These are phyloP conservation scores for Endogone sp. DNA, from an alignment of 192 early-diverging fungal species.

Conservation along the genomic window DNA sequence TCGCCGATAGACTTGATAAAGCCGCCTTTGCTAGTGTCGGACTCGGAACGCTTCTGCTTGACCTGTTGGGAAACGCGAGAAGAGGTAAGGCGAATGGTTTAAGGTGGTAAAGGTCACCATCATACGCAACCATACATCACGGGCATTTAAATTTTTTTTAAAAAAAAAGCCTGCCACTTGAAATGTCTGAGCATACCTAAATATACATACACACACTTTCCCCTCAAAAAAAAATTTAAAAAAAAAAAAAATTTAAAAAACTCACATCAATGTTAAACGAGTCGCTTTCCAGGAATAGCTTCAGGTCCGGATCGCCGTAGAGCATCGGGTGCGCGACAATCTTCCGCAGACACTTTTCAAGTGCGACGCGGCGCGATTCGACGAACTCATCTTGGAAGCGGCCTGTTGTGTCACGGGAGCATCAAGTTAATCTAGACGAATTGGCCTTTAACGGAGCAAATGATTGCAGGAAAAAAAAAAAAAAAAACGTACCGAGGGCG, in stretches of 20 bases:
- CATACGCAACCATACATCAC: not conserved
- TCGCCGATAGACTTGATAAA: slow-evolving; percentile 72
- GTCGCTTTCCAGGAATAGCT: slow-evolving; percentile 85
- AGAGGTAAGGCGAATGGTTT: not conserved
- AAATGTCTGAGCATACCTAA: too few relatives aligned
- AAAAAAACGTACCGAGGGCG: slow-evolving; percentile 56
- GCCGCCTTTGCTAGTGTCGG: slow-evolving; percentile 29
- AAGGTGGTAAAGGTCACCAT: too few relatives aligned
- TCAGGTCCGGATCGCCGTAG: slow-evolving; percentile 77
- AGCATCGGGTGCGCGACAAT: slow-evolving; percentile 79
- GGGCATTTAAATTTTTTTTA: not conserved
- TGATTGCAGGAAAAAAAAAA: too few relatives aligned
- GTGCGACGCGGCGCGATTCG: slow-evolving; percentile 74
- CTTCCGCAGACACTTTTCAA: slow-evolving; percentile 82
- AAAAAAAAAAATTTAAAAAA: not conserved
- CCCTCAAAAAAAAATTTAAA: too few relatives aligned
- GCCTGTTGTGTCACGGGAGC: slow-evolving; percentile 41
- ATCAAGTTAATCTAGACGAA: too few relatives aligned
- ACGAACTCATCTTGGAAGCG: slow-evolving; percentile 97
- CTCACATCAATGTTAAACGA: slow-evolving; percentile 72
- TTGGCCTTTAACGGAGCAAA: too few relatives aligned
- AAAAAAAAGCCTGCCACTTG: too few relatives aligned
- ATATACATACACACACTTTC: too few relatives aligned
- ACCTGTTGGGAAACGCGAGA: slow-evolving; percentile 39
- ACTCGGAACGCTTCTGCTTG: slow-evolving; percentile 41